These are phyloP conservation scores for Apodospora peruviana DNA, from an alignment of 495 filamentous ascomycete genomes.

Conservation along the genomic window DNA sequence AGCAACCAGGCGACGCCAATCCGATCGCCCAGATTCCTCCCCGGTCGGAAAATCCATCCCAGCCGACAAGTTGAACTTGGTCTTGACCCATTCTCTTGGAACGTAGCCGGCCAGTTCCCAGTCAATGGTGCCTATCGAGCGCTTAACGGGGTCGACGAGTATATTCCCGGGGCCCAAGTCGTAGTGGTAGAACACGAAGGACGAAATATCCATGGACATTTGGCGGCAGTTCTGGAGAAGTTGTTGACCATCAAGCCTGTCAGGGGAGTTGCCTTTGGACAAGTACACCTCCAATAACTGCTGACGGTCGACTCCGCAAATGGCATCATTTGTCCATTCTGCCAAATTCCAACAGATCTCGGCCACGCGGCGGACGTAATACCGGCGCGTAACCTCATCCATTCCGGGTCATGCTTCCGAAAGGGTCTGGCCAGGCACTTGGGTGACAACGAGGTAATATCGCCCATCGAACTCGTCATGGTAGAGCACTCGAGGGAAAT, in stretches of 20 bases:
- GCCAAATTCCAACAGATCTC: constrained; percentile 4
- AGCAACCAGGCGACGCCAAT: constrained; percentile 4
- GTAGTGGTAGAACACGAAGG: constrained; percentile 9
- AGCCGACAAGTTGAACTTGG: constrained; percentile 8
- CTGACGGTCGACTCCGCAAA: constrained; percentile 4
- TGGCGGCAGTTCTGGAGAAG: not conserved
- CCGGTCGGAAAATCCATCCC: constrained; percentile 8
- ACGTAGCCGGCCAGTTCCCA: constrained; percentile 13
- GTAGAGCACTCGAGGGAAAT: constrained; percentile 5
- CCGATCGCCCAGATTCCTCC: not conserved
- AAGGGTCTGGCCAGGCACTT: constrained; percentile 3
- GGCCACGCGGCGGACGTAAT: constrained; percentile 5
- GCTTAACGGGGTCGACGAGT: constrained; percentile 3
- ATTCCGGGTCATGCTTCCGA: constrained; percentile 6
- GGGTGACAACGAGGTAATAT: constrained; percentile 8
- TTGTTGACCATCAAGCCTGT: not conserved
- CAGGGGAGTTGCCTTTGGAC: not conserved
- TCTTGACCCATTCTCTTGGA: constrained; percentile 13
- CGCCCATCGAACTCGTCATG: constrained; percentile 4
- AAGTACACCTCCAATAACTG: constrained; percentile 3
- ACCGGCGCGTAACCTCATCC: constrained; percentile 2
- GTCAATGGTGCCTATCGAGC: constrained; percentile 8
- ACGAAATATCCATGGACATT: constrained; percentile 10
- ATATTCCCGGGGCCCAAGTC: constrained; percentile 11
- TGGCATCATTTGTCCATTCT: constrained; percentile 1